Conservation (phyloP, 352 stramenopile genomes). For the Globisporangium rhizosaccharum region DNA sequence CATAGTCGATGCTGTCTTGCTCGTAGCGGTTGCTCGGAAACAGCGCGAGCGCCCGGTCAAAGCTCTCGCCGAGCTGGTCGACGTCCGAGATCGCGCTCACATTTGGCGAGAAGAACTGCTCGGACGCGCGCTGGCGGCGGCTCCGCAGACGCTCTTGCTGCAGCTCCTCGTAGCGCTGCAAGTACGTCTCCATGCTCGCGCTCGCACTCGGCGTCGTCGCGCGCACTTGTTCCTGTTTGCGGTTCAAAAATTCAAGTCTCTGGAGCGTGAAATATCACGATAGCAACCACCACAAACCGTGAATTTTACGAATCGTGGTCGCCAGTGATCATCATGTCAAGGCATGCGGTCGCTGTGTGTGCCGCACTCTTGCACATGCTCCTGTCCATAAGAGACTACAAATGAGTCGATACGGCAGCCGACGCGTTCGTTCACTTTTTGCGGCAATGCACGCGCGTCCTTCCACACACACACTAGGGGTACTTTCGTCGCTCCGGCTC, state of each 20-base stretch:
- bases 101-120: conserved; percentile 9
- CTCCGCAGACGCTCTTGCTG: conserved; percentile 32
- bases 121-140: conserved; percentile 16
- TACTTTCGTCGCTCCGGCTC: conserved; percentile 27
- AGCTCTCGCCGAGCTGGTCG: conserved; percentile 1
- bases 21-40: conserved; percentile 11
- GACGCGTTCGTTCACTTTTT: neutral
- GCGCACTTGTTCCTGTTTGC: conserved; percentile 3
- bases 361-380: too few relatives aligned
- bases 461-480: neutral
- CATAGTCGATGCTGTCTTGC: neutral
- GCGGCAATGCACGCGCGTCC: neutral
- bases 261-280: neutral
- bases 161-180: conserved; percentile 45
- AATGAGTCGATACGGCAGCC: neutral
- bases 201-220: too few relatives aligned
- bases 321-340: too few relatives aligned
- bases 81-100: conserved; percentile 7
- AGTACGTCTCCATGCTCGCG: conserved; percentile 33
- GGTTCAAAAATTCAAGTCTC: conserved; percentile 7
- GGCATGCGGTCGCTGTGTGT: too few relatives aligned
- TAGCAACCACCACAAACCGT: neutral
- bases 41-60: conserved; percentile 5
- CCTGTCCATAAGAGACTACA: too few relatives aligned
- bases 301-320: neutral